Base-by-base conservation (phyloP, 805 yeast genomes). In the Yamadazyma paraphyllophila region DNA sequence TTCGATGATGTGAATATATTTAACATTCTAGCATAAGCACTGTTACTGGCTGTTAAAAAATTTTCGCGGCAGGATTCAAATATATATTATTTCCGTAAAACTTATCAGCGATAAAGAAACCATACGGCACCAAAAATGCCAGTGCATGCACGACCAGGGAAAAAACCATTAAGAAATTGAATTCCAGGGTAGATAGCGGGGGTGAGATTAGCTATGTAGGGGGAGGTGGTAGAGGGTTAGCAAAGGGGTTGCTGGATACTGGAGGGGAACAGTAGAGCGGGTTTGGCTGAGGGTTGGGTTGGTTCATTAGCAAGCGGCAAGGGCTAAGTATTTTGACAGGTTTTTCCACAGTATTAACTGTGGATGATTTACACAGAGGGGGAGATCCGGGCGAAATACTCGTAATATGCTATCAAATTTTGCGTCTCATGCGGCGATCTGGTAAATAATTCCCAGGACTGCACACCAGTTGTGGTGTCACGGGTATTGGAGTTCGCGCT, bases 61-160 rank as follows among this genome's bases (percentile, higher is more conserved):
- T 29, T 29, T 29, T 29, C 31, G 31, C 31, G 31, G 31, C 31
- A n/a, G 31, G 13, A 5, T 29, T 29, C 31, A 11, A 29, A 29
- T 29, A 29, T 29, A 29, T 29, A 29, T n/a, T n/a, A 29, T 11
- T 29, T 29, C 24, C 24, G 24, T 20, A 10, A 40, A 34, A 12
- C 36, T 32, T 29, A 29, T 29, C 31, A 29, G 12, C 11, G 24
- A 33, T 29, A 37, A 44, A 38, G 32, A 32, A 24, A 16, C 20
- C 39, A 35, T 39, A 44, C 47, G 47, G 47, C 47, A 44, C 47
- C 47, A 44, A 43, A 25, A 41, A 34, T 15, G 4, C 26, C n/a
- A 11, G n/a, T 35, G 16, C 16, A 14, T 16, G 8, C 15, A 15
- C 36, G 17, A 20, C 24, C 24, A 6, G 6, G n/a, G n/a, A 8